Conservation (phyloP, 768 basidiomycete genomes). For the Amanita pseudoporphyria region DNA sequence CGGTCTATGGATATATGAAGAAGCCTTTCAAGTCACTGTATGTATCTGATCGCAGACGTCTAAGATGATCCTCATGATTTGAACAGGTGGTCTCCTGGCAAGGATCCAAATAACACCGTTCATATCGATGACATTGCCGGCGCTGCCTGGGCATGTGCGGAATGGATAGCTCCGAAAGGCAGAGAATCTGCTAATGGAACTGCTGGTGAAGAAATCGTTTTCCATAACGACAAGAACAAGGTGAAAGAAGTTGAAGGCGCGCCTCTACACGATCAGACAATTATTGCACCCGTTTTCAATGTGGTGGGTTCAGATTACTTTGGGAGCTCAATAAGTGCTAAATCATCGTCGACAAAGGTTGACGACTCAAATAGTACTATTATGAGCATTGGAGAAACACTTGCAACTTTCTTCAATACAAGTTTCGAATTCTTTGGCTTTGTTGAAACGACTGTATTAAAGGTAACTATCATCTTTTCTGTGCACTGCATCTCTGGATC, state of each 20-base stretch:
- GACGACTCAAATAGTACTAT: conserved; percentile 71
- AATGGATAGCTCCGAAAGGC: conserved; percentile 63
- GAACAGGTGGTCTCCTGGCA: conserved; percentile 70
- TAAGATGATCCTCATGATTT: neutral
- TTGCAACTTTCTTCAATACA: conserved; percentile 68
- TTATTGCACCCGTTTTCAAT: conserved; percentile 76
- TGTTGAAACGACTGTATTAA: conserved; percentile 55
- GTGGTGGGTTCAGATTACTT: conserved; percentile 32
- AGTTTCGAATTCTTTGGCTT: conserved; percentile 74
- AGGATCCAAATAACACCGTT: conserved; percentile 63
- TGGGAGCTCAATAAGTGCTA: neutral
- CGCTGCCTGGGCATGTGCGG: conserved; percentile 63
- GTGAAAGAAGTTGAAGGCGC: conserved; percentile 54
- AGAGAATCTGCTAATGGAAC: conserved; percentile 51
- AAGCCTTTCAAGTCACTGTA: conserved; percentile 83
- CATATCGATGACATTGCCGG: conserved; percentile 77
- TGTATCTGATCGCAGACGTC: conserved; percentile 15
- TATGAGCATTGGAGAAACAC: conserved; percentile 51
- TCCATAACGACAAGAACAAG: conserved; percentile 67
- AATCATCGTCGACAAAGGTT: conserved; percentile 30
- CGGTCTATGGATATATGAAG: conserved; percentile 75
- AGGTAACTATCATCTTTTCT: conserved; percentile 31
- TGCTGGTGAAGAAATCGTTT: conserved; percentile 59
- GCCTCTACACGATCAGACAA: conserved; percentile 41
- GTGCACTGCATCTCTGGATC: neutral